Evolutionary conservation across 2,329 filamentous ascomycete genomes (phyloP), one percentile per base, ranked within the genome.

Genomic region (Davidsoniella virescens): DNA sequence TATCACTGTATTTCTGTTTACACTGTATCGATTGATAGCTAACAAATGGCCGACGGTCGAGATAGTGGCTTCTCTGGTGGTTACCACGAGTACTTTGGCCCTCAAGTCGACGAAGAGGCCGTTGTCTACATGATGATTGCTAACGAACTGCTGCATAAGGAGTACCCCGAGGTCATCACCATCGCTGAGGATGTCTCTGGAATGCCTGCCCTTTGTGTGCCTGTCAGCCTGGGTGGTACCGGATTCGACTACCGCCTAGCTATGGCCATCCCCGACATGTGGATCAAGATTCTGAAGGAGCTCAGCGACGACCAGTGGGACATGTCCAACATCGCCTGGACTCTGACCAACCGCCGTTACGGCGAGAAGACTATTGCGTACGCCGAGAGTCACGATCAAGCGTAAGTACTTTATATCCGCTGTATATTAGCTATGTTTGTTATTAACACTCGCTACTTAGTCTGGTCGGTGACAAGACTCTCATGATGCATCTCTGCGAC

Each of bases 351-450:
- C 66, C 77, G 92, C 52, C 80, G 92, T 25, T 86, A 96, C 59
- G 90, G 88, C 44, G 92, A 98, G 66, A 96, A 96, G 74, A 95
- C 90, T 0, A 96, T 98, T 60, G 92, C 92, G 3, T 98, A 98
- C 62, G 87, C 85, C 53, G 92, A 98, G 63, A 94, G 86, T 58
- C 92, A 98, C 63, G 92, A 98, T 60, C 92, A 98, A 76, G 88
- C 92, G 83, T 93, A 73, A 70, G 85, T 75, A 5, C 18, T 41
- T 18, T 17, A 9, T 5, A 18, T 12, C 33, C 14, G 36, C 57
- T 61, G 17, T 12, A 3, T 20, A 56, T 64, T 51, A 9, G 20
- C 33, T n/a, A 38, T 53, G 39, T 57, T 33, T 12, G 9, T 44
- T 49, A 17, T 36, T 47, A 42, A 54, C 26, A n/a, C 33, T 4